Evolutionary conservation across 345 rosid genomes (phyloP).

Genomic region (Pistacia integerrima): DNA sequence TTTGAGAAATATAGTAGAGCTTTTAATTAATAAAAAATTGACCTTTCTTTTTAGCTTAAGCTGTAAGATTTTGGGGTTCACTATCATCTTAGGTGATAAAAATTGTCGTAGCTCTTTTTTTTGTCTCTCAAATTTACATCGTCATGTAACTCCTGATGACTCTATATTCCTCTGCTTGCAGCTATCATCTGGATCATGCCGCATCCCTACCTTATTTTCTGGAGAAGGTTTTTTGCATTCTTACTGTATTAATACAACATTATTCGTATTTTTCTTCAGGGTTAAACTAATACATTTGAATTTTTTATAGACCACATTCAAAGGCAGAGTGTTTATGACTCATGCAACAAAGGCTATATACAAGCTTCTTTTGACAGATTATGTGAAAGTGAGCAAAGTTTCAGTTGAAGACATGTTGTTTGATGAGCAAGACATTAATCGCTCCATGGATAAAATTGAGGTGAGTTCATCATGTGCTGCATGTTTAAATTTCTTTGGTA

Average conservation of each 20-base stretch:
- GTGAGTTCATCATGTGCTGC: constrained; percentile 29
- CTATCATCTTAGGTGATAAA: neutral
- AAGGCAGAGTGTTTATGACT: constrained; percentile 92
- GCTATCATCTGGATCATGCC: constrained; percentile 99
- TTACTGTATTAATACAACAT: neutral
- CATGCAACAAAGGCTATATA: constrained; percentile 97
- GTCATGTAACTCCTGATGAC: neutral
- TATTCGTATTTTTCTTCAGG: neutral
- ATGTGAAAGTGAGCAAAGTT: constrained; percentile 96
- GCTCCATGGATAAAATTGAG: constrained; percentile 97
- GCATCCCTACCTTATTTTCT: constrained; percentile 95
- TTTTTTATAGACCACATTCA: constrained; percentile 72
- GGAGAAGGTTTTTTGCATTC: constrained; percentile 67
- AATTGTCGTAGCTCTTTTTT: neutral
- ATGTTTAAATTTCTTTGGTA: neutral
- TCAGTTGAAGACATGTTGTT: constrained; percentile 96
- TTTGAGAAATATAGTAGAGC: too few species aligned
- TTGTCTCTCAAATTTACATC: neutral
- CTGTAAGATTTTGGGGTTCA: neutral
- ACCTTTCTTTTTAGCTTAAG: neutral
- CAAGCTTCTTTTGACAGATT: constrained; percentile 84
- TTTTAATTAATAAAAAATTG: neutral
- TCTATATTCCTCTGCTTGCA: constrained; percentile 40
- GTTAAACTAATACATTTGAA: constrained; percentile 12
- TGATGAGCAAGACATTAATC: constrained; percentile 84